These are phyloP conservation scores for Neurospora sp. DNA, from an alignment of 495 filamentous ascomycete genomes.

Conservation along the genomic window DNA sequence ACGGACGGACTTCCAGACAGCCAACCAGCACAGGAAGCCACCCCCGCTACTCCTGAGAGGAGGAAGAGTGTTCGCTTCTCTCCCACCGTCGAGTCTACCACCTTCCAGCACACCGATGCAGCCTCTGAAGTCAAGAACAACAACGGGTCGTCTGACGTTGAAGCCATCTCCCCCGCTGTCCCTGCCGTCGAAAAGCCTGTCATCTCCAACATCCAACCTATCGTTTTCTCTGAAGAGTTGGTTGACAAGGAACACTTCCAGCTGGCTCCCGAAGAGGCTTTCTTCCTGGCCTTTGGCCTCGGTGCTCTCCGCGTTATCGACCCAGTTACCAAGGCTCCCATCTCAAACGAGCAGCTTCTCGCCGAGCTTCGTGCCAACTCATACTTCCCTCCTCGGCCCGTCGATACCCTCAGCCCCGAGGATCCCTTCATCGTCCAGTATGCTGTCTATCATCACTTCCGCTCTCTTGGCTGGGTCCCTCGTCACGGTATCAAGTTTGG, in stretches of 20 bases:
- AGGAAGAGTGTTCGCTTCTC: constrained; percentile 58
- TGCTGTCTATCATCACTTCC: constrained; percentile 89
- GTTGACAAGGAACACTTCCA: constrained; percentile 85
- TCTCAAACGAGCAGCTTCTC: constrained; percentile 47
- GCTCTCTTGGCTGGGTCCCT: constrained; percentile 92
- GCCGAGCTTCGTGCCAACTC: constrained; percentile 56
- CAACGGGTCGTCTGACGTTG: neutral
- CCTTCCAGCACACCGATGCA: constrained; percentile 36
- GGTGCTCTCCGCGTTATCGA: constrained; percentile 64
- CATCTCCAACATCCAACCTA: neutral
- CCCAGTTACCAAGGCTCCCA: constrained; percentile 36
- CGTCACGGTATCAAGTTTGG: constrained; percentile 91
- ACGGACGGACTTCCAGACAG: neutral
- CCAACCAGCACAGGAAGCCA: neutral
- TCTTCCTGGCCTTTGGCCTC: constrained; percentile 79
- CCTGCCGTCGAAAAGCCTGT: neutral
- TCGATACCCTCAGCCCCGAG: constrained; percentile 41
- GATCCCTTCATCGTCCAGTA: constrained; percentile 83
- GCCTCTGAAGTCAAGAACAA: neutral
- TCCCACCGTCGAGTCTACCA: constrained; percentile 47
- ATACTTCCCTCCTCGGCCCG: constrained; percentile 50
- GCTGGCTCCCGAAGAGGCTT: constrained; percentile 78
- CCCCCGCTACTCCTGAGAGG: constrained; percentile 19
- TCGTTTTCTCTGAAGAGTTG: constrained; percentile 25
- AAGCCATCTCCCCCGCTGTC: neutral